Conservation (phyloP, 208 protist genomes). For the Zelonia costaricensis region DNA sequence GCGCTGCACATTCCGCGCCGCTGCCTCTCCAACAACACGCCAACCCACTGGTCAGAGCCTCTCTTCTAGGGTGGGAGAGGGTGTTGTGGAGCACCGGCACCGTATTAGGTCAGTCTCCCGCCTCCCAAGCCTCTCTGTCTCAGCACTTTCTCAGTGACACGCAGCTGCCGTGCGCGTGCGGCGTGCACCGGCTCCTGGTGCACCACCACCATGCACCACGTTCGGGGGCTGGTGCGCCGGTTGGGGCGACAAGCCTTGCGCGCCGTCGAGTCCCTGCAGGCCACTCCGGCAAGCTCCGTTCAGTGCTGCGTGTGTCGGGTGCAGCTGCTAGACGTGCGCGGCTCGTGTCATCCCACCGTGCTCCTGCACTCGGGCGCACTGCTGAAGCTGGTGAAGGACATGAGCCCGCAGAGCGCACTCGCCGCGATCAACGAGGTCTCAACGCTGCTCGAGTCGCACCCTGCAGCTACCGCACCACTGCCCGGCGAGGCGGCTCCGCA, state of each 20-base stretch:
- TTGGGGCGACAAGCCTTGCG: conserved; percentile 26
- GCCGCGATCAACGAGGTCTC: conserved; percentile 24
- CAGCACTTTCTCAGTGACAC: too few species aligned
- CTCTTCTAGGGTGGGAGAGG: too few species aligned
- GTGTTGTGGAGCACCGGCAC: too few species aligned
- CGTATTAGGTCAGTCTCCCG: too few species aligned
- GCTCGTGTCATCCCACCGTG: background rate
- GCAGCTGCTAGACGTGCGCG: conserved; percentile 18
- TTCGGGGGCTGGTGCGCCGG: conserved; percentile 50
- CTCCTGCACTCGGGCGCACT: conserved; percentile 24
- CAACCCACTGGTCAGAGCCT: too few species aligned
- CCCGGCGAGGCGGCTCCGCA: too few species aligned
- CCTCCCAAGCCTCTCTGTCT: too few species aligned
- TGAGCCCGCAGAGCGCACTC: conserved; percentile 34
- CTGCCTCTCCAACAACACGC: too few species aligned
- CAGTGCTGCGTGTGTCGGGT: conserved; percentile 14
- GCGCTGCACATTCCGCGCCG: too few species aligned
- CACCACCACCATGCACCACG: conserved; percentile 70
- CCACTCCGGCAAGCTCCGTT: background rate
- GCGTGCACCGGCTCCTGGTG: too few species aligned
- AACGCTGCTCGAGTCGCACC: background rate
- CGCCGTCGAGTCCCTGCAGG: conserved; percentile 18
- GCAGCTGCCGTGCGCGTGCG: too few species aligned
- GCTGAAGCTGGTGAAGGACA: conserved; percentile 9
- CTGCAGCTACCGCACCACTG: too few species aligned